Percentiles rank a stretch among this genome's conserved stretches.
Evolutionary conservation across 208 protist species (phyloP).

Genomic region (Leishmania gerbilli): DNA sequence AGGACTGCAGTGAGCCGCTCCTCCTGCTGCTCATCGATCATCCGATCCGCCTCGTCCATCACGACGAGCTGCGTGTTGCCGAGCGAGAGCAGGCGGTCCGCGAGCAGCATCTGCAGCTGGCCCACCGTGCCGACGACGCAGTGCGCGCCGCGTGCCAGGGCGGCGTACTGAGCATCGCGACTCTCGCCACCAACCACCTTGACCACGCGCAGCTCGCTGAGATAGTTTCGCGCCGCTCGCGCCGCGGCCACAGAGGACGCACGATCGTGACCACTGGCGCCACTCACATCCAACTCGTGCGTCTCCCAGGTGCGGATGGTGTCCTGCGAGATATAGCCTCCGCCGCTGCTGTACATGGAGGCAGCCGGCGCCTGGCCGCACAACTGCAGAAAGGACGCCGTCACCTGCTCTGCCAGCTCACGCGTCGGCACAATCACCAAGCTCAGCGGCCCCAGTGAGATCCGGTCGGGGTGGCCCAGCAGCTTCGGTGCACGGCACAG

Average conservation of each 20-base stretch:
- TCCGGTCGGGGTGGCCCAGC: constrained; percentile 55
- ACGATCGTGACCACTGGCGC: not conserved
- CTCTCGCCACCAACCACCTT: constrained; percentile 79
- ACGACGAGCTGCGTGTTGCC: constrained; percentile 83
- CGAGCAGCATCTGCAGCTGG: constrained; percentile 69
- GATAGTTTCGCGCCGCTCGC: constrained; percentile 30
- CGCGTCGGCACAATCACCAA: constrained; percentile 92
- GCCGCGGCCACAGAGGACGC: not conserved
- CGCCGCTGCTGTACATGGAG: not conserved
- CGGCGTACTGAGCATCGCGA: constrained; percentile 56
- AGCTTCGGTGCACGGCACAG: constrained; percentile 48
- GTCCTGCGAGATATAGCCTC: not conserved
- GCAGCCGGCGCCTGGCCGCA: constrained; percentile 15
- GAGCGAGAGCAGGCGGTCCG: constrained; percentile 66
- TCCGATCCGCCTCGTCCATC: constrained; percentile 98
- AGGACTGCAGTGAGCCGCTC: constrained; percentile 92
- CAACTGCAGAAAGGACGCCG: constrained; percentile 24
- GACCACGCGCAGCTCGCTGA: constrained; percentile 68
- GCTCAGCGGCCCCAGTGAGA: constrained; percentile 77
- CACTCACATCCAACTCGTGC: constrained; percentile 5
- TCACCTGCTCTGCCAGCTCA: constrained; percentile 94
- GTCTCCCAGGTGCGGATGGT: constrained; percentile 17
- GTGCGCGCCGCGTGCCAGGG: constrained; percentile 59
- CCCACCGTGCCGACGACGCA: constrained; percentile 86
- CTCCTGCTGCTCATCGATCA: constrained; percentile 93